phyloP scores from a whole-genome alignment of 495 filamentous ascomycete genomes.

The Bacidia gigantensis region DNA sequence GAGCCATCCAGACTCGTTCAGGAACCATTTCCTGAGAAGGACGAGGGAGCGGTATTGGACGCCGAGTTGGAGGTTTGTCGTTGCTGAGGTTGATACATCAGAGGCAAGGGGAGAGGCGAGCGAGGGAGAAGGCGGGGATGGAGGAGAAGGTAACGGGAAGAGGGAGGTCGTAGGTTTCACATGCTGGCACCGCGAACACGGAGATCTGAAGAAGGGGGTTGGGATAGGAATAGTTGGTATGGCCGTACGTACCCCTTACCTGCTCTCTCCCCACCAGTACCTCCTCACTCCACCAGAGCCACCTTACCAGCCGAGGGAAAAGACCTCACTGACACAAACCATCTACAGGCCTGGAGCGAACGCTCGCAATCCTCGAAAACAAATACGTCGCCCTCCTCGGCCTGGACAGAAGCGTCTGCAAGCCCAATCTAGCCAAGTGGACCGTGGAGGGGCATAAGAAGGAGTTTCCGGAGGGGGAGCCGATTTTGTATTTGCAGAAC shows the following conservation, averaged over 20 bases:
- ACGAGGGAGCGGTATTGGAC: not conserved
- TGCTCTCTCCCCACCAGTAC: not conserved
- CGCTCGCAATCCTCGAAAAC: not conserved
- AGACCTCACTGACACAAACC: not conserved
- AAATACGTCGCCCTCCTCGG: not conserved
- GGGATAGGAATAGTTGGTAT: not conserved
- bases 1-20: not conserved
- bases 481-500: no score
- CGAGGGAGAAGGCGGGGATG: not conserved
- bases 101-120: not conserved
- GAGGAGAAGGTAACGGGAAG: not conserved
- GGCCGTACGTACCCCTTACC: not conserved
- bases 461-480: no score
- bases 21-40: not conserved
- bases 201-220: no score
- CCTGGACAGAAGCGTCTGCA: no score
- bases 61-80: not conserved
- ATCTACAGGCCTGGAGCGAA: not conserved
- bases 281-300: no score
- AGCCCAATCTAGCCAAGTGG: no score
- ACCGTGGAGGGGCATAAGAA: no score
- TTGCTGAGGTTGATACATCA: not conserved
- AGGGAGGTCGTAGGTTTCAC: not conserved
- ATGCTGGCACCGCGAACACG: constrained; percentile 2
- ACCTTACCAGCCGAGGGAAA: no score